Conservation (phyloP, 148 eudicot species). For the Chenopodium formosanum region DNA sequence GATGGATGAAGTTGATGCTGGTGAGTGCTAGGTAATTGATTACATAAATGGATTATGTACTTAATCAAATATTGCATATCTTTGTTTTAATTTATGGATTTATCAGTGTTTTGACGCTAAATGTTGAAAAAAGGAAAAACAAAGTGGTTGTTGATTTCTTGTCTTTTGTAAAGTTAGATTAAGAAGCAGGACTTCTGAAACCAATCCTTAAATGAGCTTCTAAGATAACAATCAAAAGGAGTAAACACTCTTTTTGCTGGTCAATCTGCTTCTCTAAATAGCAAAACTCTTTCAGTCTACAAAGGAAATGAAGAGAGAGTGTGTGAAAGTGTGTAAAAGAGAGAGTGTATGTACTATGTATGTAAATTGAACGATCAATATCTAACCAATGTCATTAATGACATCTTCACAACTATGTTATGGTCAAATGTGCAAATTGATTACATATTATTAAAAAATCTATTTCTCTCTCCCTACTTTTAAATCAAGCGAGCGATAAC, state of each 20-base stretch:
- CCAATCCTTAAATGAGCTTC: neutral
- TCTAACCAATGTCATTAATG: too few relatives aligned
- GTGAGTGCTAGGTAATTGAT: conserved; percentile 34
- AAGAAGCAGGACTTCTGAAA: neutral
- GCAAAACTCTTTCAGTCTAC: neutral
- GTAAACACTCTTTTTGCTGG: neutral
- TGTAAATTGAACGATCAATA: too few relatives aligned
- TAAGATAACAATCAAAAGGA: neutral
- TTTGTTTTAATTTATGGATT: neutral
- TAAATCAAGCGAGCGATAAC: too few relatives aligned
- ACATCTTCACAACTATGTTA: too few relatives aligned
- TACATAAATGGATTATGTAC: neutral
- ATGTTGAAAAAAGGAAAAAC: too few relatives aligned
- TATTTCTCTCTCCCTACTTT: too few relatives aligned
- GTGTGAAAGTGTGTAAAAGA: too few relatives aligned
- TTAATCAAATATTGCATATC: neutral
- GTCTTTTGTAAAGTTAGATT: neutral
- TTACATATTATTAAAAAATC: too few relatives aligned
- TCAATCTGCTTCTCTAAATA: neutral
- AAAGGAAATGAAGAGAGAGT: neutral
- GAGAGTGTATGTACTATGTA: too few relatives aligned
- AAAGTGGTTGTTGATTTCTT: too few relatives aligned
- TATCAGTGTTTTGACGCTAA: neutral
- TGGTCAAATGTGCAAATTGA: too few relatives aligned
- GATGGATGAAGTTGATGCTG: conserved; percentile 81